These are phyloP conservation scores for Acaromyces ingoldii DNA, from an alignment of 1,284 basidiomycete species.

Conservation along the genomic window DNA sequence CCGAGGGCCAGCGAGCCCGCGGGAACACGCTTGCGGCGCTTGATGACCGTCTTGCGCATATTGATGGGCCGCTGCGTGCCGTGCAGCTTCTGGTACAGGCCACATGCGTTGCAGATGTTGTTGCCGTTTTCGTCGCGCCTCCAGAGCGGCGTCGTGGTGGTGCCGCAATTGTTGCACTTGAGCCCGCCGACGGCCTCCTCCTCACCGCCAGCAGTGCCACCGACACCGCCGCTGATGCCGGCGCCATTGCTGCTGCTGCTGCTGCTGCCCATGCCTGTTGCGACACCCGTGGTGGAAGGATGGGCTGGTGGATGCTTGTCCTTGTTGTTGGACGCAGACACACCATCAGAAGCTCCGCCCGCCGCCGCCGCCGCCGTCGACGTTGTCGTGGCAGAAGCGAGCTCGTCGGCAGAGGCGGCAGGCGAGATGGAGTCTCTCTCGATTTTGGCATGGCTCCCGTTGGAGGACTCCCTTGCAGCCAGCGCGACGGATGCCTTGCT, in stretches of 20 bases:
- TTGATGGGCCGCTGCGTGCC: constrained; percentile 92
- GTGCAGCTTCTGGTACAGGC: constrained; percentile 96
- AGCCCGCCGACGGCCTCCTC: constrained; percentile 30
- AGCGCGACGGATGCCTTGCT: background rate
- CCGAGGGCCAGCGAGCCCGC: constrained; percentile 41
- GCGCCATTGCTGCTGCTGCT: background rate
- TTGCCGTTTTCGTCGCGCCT: constrained; percentile 84
- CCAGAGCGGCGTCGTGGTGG: constrained; percentile 83
- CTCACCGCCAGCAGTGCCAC: no score
- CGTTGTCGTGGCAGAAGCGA: background rate
- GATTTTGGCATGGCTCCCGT: background rate
- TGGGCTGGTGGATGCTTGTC: no score
- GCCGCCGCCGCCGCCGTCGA: background rate
- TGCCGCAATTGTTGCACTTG: constrained; percentile 77
- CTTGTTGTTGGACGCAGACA: no score
- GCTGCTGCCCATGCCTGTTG: background rate
- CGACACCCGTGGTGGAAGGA: background rate
- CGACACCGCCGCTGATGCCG: background rate
- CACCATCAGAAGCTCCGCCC: background rate
- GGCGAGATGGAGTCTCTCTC: constrained; percentile 3
- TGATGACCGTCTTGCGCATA: constrained; percentile 99
- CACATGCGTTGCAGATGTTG: constrained; percentile 79
- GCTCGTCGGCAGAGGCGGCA: background rate
- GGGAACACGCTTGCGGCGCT: constrained; percentile 90
- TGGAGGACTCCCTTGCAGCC: background rate